These are phyloP conservation scores for Hyaloscypha finlandica DNA, from an alignment of 495 filamentous ascomycete genomes.

Conservation along the genomic window DNA sequence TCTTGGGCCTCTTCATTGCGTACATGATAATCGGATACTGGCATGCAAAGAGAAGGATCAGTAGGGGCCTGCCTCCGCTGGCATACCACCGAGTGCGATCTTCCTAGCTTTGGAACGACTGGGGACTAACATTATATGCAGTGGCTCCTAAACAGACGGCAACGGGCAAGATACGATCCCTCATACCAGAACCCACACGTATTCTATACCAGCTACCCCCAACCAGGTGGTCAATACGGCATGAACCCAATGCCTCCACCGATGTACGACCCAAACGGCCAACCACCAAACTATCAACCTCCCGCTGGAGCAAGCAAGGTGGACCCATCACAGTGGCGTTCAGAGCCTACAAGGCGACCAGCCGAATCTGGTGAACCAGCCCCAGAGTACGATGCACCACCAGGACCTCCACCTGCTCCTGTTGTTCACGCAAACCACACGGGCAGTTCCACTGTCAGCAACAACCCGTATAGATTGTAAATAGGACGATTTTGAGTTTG, in stretches of 20 bases:
- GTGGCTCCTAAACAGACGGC: constrained; percentile 62
- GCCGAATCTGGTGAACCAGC: constrained; percentile 36
- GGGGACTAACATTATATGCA: constrained; percentile 34
- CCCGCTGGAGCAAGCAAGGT: constrained; percentile 58
- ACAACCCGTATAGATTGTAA: constrained; percentile 35
- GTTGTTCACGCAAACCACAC: constrained; percentile 30
- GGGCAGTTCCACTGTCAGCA: constrained; percentile 26
- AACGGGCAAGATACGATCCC: constrained; percentile 56
- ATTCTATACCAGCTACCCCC: constrained; percentile 37
- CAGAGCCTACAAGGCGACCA: constrained; percentile 33
- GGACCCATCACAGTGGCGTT: constrained; percentile 51
- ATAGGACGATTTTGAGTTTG: background rate
- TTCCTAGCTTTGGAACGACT: constrained; percentile 1
- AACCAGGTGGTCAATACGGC: constrained; percentile 42
- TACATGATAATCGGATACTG: constrained; percentile 61
- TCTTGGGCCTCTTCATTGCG: constrained; percentile 51
- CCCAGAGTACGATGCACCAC: constrained; percentile 37
- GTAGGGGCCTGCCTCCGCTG: constrained; percentile 60
- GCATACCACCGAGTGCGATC: constrained; percentile 65
- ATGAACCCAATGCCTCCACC: constrained; percentile 47
- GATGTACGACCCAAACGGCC: constrained; percentile 39
- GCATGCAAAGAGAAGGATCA: constrained; percentile 67
- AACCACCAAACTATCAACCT: constrained; percentile 59
- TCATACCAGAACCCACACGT: constrained; percentile 45
- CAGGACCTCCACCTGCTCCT: constrained; percentile 48